A percentile compares a stretch with the other conserved stretches of the same genome.
phyloP scores from a whole-genome alignment of 805 yeast genomes.

The Sugiyamaella smithiae region DNA sequence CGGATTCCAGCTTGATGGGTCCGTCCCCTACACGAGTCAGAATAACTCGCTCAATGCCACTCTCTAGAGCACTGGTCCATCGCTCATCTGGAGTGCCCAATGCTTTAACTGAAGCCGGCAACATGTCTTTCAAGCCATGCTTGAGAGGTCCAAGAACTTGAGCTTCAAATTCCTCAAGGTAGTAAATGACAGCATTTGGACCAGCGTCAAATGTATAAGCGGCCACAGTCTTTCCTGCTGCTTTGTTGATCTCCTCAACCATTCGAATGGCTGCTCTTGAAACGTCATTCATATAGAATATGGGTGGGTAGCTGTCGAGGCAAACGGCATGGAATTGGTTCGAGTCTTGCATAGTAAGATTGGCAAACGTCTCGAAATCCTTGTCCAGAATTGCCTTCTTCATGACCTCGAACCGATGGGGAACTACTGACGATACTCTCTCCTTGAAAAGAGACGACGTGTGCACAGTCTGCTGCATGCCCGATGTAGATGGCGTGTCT shows the following conservation, averaged over 20 bases:
- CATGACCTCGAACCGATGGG: slow-evolving; percentile 81
- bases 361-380: slow-evolving; percentile 79
- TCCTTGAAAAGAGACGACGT: slow-evolving; percentile 84
- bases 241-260: slow-evolving; percentile 71
- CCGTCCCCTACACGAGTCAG: slow-evolving; percentile 86
- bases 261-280: slow-evolving; percentile 78
- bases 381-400: slow-evolving; percentile 65
- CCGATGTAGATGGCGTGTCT: slow-evolving; percentile 91
- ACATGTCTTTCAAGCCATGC: slow-evolving; percentile 52
- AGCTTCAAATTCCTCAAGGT: slow-evolving; percentile 71
- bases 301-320: slow-evolving; percentile 92
- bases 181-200: slow-evolving; percentile 96
- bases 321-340: slow-evolving; percentile 99
- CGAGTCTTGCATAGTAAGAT: slow-evolving; percentile 92
- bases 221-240: slow-evolving; percentile 64
- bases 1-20: slow-evolving; percentile 43
- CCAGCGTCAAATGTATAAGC: slow-evolving; percentile 99
- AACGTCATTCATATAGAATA: slow-evolving; percentile 88
- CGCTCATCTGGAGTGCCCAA: slow-evolving; percentile 37
- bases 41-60: slow-evolving; percentile 80
- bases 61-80: slow-evolving; percentile 51
- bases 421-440: slow-evolving; percentile 80
- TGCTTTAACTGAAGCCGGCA: not conserved
- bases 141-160: slow-evolving; percentile 68
- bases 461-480: slow-evolving; percentile 93